Conservation (phyloP, 2,329 filamentous ascomycete species). For the Helicocarpus griseus region DNA sequence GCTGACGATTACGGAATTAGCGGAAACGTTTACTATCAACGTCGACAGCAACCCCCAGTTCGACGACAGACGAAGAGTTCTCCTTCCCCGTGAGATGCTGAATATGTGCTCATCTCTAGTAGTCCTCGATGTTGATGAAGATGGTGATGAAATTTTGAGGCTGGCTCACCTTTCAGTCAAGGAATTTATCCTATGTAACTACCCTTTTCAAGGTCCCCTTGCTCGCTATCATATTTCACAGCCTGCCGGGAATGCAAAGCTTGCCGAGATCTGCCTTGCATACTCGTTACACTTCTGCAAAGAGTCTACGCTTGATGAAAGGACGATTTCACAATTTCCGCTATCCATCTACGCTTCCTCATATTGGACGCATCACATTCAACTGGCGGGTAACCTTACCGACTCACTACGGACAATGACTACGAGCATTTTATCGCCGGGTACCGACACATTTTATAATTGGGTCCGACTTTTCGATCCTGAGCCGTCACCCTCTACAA, state of each 20-base stretch:
- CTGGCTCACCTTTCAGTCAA: constrained; percentile 18
- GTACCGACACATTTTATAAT: background rate
- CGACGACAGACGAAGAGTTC: constrained; percentile 18
- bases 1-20: constrained; percentile 18
- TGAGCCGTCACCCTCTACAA: background rate
- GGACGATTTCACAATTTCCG: background rate
- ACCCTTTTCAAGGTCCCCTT: background rate
- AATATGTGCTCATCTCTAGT: constrained; percentile 8
- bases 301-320: background rate
- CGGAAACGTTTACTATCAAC: constrained; percentile 22
- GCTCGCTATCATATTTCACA: background rate
- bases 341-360: background rate
- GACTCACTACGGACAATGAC: background rate
- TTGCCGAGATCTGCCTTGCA: constrained; percentile 16
- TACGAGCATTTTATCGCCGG: background rate
- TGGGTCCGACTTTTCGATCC: background rate
- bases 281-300: constrained; percentile 15
- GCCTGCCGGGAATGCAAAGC: constrained; percentile 7
- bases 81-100: constrained; percentile 13
- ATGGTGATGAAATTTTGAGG: constrained; percentile 10
- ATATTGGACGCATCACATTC: background rate
- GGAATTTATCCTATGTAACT: constrained; percentile 7
- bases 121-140: background rate
- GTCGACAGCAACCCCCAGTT: constrained; percentile 13
- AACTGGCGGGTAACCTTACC: background rate